Evolutionary conservation across 139 green algal genomes (phyloP), one percentile per base, ranked within the genome.

Genomic region (Medakamo hakoo): DNA sequence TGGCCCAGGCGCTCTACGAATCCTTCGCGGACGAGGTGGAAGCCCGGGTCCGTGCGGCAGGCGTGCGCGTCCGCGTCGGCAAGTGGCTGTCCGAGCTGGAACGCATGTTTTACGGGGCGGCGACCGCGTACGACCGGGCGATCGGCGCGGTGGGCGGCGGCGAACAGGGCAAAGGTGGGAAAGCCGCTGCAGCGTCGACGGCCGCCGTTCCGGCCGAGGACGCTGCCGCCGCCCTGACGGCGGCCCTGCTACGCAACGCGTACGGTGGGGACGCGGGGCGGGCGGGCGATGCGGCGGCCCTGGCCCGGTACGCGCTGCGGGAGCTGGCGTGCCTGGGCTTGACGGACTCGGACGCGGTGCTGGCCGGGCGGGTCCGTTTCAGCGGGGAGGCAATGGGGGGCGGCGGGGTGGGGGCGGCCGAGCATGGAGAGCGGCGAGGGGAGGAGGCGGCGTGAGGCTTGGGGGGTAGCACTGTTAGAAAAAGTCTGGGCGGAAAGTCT

Each of bases 1-100:
- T 83, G 30, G 68, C 74, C 23, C 71, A 81, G 64, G 64, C 75
- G 56, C 25, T 82, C 26, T 85, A 86, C 49, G 79, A 86, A 31
- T 58, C 67, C 27, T 86, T 86, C 49, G 69, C 80, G 49, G 72
- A 79, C 4, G 68, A 86, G 25, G 73, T 86, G 24, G 79, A 86
- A 64, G 21, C 68, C 4, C 58, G 71, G 0, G 79, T 79, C 27
- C 63, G 72, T 3, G 64, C 58, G 26, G 71, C 73, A 30, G 79
- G 79, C 1, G 79, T 82, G 48, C 66, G 72, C 66, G 71, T 76
- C 18, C 59, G 77, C 3, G 28, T 86, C 32, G 61, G 57, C 32
- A 83, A 82, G 59, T 70, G 68, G 49, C 71, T 86, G 26, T 72
- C 63, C 3, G 79, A 86, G 49, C 63, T 85, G 31, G 79, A 86